Conservation (phyloP, 1,284 basidiomycete species). For the Megacollybia platyphylla region DNA sequence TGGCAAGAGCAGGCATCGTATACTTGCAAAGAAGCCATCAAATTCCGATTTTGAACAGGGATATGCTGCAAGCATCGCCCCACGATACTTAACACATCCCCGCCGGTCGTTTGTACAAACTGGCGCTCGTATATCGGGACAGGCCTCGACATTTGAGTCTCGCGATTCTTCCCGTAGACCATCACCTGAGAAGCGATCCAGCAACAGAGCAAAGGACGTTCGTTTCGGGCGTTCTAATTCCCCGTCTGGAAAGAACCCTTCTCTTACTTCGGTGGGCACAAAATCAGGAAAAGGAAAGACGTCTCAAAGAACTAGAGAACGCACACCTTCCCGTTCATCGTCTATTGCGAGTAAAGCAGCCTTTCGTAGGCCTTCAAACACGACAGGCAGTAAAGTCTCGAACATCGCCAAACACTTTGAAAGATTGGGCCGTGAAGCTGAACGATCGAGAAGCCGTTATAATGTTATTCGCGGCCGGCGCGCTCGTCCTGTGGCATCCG, state of each 20-base stretch:
- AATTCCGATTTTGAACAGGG: constrained; percentile 80
- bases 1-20: constrained; percentile 33
- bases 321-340: constrained; percentile 25
- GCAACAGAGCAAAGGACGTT: constrained; percentile 22
- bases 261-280: constrained; percentile 9
- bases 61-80: constrained; percentile 81
- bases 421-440: constrained; percentile 53
- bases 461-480: constrained; percentile 76
- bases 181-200: constrained; percentile 58
- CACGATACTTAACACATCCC: constrained; percentile 45
- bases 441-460: constrained; percentile 57
- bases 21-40: constrained; percentile 41
- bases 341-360: constrained; percentile 31
- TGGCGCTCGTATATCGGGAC: constrained; percentile 39
- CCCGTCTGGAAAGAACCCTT: constrained; percentile 17
- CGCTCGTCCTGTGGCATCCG: constrained; percentile 86
- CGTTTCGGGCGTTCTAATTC: constrained; percentile 31
- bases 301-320: constrained; percentile 38
- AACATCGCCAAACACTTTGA: constrained; percentile 72
- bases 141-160: constrained; percentile 38
- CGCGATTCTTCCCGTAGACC: constrained; percentile 46
- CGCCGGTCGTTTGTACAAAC: constrained; percentile 25
- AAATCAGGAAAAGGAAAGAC: constrained; percentile 25
- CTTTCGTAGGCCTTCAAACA: constrained; percentile 35
- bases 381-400: constrained; percentile 51